Evolutionary conservation across 73 alveolate species (phyloP).

Genomic region (Paramecium biaurelia): DNA sequence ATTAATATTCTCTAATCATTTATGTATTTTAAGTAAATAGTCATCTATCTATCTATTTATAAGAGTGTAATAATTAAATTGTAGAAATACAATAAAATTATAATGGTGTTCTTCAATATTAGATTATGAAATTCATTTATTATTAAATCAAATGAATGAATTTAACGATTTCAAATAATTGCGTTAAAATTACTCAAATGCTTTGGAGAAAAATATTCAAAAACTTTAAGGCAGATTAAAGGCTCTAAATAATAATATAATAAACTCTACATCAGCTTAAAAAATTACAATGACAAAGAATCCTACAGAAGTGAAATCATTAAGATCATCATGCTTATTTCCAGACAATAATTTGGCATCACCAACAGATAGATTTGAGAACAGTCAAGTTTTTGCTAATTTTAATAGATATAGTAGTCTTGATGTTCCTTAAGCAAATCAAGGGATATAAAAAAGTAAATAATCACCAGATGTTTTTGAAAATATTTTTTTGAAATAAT

Average conservation of each 20-base stretch:
- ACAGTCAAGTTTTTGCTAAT: not conserved
- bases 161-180: not conserved
- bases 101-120: not conserved
- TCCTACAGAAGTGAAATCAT: not conserved
- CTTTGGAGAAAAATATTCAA: not conserved
- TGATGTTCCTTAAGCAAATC: not conserved
- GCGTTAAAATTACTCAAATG: not conserved
- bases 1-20: no score
- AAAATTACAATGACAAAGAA: not conserved
- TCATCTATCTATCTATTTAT: no score
- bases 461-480: conserved; percentile 17
- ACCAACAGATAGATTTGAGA: not conserved
- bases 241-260: not conserved
- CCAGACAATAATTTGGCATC: not conserved
- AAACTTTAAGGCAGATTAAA: not conserved
- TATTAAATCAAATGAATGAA: not conserved
- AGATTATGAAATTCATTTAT: not conserved
- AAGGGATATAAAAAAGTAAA: not conserved
- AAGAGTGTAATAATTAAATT: not conserved
- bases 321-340: conserved; percentile 3
- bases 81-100: not conserved
- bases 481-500: not conserved
- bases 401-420: not conserved
- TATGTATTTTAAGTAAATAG: no score
- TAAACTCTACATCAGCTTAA: not conserved